Base-by-base conservation (phyloP, 2,329 filamentous ascomycete genomes). In the Onygena corvina region DNA sequence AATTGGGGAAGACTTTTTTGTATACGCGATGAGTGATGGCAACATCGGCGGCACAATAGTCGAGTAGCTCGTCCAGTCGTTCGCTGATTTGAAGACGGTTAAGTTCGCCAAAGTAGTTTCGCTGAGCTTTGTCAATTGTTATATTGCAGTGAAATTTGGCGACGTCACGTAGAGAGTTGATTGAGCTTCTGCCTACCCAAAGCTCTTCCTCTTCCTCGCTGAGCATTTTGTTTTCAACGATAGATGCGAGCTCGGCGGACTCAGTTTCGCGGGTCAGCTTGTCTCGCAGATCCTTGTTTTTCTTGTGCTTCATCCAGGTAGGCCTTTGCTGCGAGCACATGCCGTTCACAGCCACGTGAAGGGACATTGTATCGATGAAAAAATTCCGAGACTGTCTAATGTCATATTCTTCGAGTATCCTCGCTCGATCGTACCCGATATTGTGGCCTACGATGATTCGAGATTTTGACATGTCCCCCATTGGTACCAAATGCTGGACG, bases 291-390 rank as follows among this genome's bases (percentile, higher is more conserved):
- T 96, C 90, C 51, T 83, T 77, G 56, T 83, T 87, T 69, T 98
- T 98, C 63, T 87, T 85, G 65, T 94, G 86, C 64, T 86, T 93
- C 82, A 95, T 88, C 92, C 92, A 98, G 0, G 86, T 94, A 6
- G 93, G 92, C 46, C 92, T 79, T 65, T 98, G 92, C 56, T 85
- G 83, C 18, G 92, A 96, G 67, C 92, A 98, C 92, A 98, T 98
- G 54, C 92, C 92, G 62, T 98, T 98, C 20, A 94, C 90, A 2
- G 93, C 93, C 5, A 94, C 90, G 63, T 98, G 92, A 16, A 98
- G 71, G 1, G 90, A 96, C 92, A 98, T 98, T 25, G 92, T 98
- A 64, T 98, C 92, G 47, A 98, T 68, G 62, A 94, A 98, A 36
- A 79, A 83, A 57, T 88, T 96, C 33, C 80, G 79, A 1, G 86